Conservation (phyloP, 352 stramenopile species). For the Aphanomyces stellatus region DNA sequence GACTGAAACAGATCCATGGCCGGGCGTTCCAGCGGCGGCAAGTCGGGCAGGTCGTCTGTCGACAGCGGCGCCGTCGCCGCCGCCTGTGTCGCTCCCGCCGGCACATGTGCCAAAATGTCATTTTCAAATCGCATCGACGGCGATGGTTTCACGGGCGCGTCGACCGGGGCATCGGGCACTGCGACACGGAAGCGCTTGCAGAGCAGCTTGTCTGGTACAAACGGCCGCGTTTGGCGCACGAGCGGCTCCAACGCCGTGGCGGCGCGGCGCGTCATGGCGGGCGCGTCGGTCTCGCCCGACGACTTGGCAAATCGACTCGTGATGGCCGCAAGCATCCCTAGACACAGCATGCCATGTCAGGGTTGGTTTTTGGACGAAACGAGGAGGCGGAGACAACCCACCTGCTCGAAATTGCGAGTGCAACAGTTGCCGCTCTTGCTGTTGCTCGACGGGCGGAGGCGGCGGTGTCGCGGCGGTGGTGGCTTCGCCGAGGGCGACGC, state of each 20-base stretch:
- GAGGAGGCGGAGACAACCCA: neutral
- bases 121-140: slow-evolving; percentile 50
- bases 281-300: neutral
- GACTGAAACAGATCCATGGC: slow-evolving; percentile 52
- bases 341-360: neutral
- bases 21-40: slow-evolving; percentile 38
- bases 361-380: neutral
- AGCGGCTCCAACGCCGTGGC: slow-evolving; percentile 10
- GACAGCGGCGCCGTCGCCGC: neutral
- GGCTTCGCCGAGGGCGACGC: slow-evolving; percentile 30
- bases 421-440: slow-evolving; percentile 37
- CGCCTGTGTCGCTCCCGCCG: slow-evolving; percentile 28
- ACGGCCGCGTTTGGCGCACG: slow-evolving; percentile 21
- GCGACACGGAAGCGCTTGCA: slow-evolving; percentile 81
- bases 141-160: neutral
- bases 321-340: slow-evolving; percentile 64
- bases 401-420: slow-evolving; percentile 45
- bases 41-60: slow-evolving; percentile 27
- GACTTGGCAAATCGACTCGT: slow-evolving; percentile 49
- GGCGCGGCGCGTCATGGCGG: slow-evolving; percentile 30
- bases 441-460: too few relatives aligned
- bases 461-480: neutral
- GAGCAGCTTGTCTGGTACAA: slow-evolving; percentile 56
- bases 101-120: slow-evolving; percentile 59
- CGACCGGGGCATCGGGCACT: slow-evolving; percentile 29